Conservation (phyloP, 129 eudicot species). For the Heracleum sosnowskyi region DNA sequence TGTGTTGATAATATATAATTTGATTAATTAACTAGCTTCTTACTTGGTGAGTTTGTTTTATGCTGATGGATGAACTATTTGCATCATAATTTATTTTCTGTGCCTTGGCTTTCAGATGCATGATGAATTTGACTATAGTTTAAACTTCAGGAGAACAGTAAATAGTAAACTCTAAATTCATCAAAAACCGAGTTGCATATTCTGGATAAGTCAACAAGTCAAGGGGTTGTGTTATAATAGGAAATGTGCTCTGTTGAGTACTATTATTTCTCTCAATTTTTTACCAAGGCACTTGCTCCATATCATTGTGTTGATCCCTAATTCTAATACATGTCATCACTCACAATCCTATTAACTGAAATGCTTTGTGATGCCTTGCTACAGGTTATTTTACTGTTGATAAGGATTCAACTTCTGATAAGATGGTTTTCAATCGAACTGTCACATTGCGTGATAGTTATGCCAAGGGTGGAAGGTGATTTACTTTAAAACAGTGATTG, state of each 20-base stretch:
- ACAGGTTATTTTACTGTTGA: constrained; percentile 84
- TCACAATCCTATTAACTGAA: not conserved
- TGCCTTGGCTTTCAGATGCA: not conserved
- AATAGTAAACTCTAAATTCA: not conserved
- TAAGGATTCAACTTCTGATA: constrained; percentile 69
- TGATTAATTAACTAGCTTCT: not conserved
- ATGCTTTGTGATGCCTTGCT: not conserved
- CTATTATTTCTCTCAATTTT: not conserved
- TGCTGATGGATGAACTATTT: not conserved
- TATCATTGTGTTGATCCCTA: not conserved
- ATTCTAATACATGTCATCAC: not conserved
- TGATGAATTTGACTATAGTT: not conserved
- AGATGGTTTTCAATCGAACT: constrained; percentile 68
- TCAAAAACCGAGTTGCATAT: not conserved
- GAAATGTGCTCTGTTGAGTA: not conserved
- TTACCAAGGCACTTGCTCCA: not conserved
- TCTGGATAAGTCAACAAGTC: not conserved
- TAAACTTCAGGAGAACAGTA: not conserved
- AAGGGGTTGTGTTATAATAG: not conserved
- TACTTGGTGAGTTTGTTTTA: not conserved
- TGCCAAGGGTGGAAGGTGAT: constrained; percentile 54
- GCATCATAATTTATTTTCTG: not conserved
- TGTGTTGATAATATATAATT: not conserved
- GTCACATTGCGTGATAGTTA: constrained; percentile 85
- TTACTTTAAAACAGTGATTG: not conserved